Evolutionary conservation across 2,329 filamentous ascomycete species (phyloP), one percentile per base, ranked within the genome.

Genomic region (Zalaria sp.): DNA sequence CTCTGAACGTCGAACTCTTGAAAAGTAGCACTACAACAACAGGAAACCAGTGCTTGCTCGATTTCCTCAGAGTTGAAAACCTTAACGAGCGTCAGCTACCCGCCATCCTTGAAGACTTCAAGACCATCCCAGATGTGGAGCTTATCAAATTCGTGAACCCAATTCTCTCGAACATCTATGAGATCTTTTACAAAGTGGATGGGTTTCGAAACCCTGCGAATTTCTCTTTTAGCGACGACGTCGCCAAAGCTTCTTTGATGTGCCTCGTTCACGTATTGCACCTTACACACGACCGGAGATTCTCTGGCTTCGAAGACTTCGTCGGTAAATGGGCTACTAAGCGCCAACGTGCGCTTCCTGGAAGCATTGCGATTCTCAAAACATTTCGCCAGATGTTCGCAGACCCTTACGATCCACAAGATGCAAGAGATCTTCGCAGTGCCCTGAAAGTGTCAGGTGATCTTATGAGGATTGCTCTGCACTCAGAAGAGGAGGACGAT

Each of bases 111-210:
- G 82, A 83, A 56, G 80, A 88, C 50, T 75, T 96, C 38, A 79
- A 88, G 18, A 96, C 96, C 50, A 88, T 98, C 1, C 84, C 91
- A 0, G 91, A 98, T 58, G 94, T 96, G 43, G 93, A 98, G 62
- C 84, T 98, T 29, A 91, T 98, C 47, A 98, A 96, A 65, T 73
- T 96, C 35, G 67, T 96, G 5, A 82, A 76, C 9, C 43, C 41
- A 1, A 39, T 46, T 5, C 27, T 48, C 29, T 37, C 35, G 3
- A 43, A 41, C 5, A 38, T 41, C 3, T 41, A 38, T 26, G 29
- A 26, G 29, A 35, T 38, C 27, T 44, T 44, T 28, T 41, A 44
- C 35, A 29, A 32, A 6, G 35, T 44, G 3, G n/a, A n/a, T n/a
- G n/a, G 7, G 7, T 7, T n/a, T 32, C n/a, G 7, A 7, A 32